Percentiles rank a stretch among this genome's conserved stretches.
Conservation (phyloP, 2,329 filamentous ascomycete species). For the Fusarium sp. region DNA sequence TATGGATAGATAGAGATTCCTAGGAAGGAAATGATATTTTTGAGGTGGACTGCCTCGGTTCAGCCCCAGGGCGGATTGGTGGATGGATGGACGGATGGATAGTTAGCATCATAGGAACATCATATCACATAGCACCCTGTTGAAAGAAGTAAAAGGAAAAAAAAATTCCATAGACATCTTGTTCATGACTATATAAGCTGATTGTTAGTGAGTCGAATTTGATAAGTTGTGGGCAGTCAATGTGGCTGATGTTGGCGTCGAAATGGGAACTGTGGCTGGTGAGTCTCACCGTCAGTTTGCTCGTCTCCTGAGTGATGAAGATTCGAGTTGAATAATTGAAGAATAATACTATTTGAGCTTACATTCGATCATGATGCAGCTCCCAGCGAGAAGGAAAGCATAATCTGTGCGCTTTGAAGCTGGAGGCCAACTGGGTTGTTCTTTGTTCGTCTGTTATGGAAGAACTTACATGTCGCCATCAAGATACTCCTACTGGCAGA, state of each 20-base stretch:
- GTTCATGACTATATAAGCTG: not conserved
- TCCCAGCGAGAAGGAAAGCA: not conserved
- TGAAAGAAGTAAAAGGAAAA: conserved; percentile 39
- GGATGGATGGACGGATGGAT: conserved; percentile 44
- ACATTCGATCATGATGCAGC: too few species aligned
- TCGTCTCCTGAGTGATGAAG: not conserved
- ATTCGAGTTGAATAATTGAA: not conserved
- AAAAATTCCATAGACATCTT: conserved; percentile 43
- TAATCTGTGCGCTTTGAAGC: not conserved
- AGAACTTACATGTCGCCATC: not conserved
- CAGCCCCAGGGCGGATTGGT: conserved; percentile 34
- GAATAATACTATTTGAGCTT: not conserved
- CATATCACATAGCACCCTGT: conserved; percentile 44
- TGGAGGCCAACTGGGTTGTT: not conserved
- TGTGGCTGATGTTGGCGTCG: conserved; percentile 19
- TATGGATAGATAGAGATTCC: conserved; percentile 38
- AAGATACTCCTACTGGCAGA: not conserved
- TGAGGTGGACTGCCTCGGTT: conserved; percentile 32
- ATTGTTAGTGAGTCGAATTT: not conserved
- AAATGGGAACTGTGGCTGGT: conserved; percentile 21
- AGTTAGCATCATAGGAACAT: conserved; percentile 43
- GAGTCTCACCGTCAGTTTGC: not conserved
- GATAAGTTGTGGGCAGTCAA: conserved; percentile 2
- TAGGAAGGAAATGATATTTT: conserved; percentile 33
- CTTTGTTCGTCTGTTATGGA: not conserved